Percentiles rank a stretch among this genome's conserved stretches.
phyloP scores from a whole-genome alignment of 805 yeast genomes.

The Saccharomycopsis lassenensis region DNA sequence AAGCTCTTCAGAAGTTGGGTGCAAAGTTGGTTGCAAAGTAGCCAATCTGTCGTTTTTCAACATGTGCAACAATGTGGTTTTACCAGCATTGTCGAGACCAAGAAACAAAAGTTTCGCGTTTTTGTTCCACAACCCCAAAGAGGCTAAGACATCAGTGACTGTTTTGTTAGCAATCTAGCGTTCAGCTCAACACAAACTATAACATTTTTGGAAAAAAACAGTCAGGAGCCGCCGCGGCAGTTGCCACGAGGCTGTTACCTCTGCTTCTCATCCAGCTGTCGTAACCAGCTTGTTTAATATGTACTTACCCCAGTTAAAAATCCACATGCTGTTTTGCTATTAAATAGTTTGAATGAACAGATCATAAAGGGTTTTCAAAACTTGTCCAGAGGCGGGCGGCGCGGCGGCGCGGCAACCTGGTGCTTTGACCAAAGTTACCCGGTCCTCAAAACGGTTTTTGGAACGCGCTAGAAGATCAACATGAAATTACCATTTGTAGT shows the following conservation, averaged over 20 bases:
- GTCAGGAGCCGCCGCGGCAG: too few relatives aligned
- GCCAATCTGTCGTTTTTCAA: slow-evolving; percentile 94
- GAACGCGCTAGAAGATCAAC: too few relatives aligned
- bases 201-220: slow-evolving; percentile 1
- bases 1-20: slow-evolving; percentile 96
- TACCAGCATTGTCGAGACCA: slow-evolving; percentile 97
- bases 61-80: slow-evolving; percentile 82
- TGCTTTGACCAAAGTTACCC: too few relatives aligned
- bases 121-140: slow-evolving; percentile 80
- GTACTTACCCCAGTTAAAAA: slow-evolving; percentile 35
- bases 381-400: too few relatives aligned
- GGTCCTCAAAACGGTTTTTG: too few relatives aligned
- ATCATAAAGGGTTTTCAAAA: too few relatives aligned
- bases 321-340: too few relatives aligned
- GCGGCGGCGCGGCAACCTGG: too few relatives aligned
- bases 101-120: slow-evolving; percentile 93
- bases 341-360: too few relatives aligned
- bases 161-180: slow-evolving; percentile 7
- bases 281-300: too few relatives aligned
- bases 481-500: too few relatives aligned
- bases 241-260: slow-evolving; percentile 5
- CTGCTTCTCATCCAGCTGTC: not conserved
- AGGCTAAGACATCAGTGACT: slow-evolving; percentile 66
- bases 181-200: not conserved
- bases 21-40: slow-evolving; percentile 93